Conservation (phyloP, 2,329 filamentous ascomycete genomes). For the Sphaerulina vaccinii region DNA sequence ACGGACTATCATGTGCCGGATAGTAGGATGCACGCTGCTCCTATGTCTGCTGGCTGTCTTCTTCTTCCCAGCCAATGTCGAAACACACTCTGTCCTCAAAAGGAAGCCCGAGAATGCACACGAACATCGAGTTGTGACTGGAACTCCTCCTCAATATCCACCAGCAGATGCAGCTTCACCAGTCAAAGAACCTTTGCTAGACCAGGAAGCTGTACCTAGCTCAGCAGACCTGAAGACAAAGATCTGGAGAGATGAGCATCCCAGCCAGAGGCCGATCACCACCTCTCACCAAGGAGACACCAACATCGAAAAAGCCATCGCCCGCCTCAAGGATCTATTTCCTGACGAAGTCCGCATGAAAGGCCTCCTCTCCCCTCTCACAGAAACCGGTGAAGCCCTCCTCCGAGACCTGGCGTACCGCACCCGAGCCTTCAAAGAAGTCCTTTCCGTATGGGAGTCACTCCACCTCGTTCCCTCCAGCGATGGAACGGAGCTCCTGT, state of each 20-base stretch:
- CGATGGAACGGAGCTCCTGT: not conserved
- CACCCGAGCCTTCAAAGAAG: slow-evolving; percentile 17
- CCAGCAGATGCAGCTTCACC: no score
- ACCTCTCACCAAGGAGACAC: not conserved
- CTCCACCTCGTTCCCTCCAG: slow-evolving; percentile 16
- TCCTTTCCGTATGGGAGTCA: slow-evolving; percentile 20
- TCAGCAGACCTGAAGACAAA: not conserved
- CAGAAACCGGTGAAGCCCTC: slow-evolving; percentile 18
- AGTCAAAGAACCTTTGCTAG: no score
- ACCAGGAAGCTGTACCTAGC: not conserved
- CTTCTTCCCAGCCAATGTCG: not conserved
- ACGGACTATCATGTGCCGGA: not conserved
- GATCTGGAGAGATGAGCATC: not conserved
- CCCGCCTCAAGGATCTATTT: slow-evolving; percentile 6
- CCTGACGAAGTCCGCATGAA: slow-evolving; percentile 17
- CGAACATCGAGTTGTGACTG: not conserved
- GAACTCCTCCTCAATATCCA: not conserved
- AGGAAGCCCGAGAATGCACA: not conserved
- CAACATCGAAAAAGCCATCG: slow-evolving; percentile 7
- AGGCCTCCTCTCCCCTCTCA: slow-evolving; percentile 17
- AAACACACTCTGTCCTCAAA: not conserved
- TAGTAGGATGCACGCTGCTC: not conserved
- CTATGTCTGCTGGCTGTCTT: not conserved
- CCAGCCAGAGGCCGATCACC: not conserved
- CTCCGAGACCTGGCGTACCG: slow-evolving; percentile 22